phyloP scores from a whole-genome alignment of 257 asterid genomes.

The Dorcoceras hygrometricum region DNA sequence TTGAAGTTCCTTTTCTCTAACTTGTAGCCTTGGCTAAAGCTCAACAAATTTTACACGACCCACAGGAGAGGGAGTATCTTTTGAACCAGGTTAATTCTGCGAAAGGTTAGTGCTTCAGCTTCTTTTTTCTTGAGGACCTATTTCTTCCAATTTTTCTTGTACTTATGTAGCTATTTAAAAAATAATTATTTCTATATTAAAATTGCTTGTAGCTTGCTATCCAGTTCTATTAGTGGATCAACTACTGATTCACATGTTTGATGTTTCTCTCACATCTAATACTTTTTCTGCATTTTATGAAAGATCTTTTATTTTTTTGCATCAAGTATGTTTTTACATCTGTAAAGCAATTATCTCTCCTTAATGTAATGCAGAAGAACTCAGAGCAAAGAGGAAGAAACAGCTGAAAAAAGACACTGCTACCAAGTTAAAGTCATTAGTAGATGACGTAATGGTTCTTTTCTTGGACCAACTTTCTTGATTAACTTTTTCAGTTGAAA shows the following conservation, averaged over 20 bases:
- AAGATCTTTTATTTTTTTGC: too few species aligned
- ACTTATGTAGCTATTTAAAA: background rate
- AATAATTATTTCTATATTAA: background rate
- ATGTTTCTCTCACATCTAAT: background rate
- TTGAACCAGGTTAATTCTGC: constrained; percentile 86
- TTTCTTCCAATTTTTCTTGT: background rate
- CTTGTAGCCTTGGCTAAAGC: constrained; percentile 91
- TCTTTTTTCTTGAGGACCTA: background rate
- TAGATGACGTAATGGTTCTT: constrained; percentile 57
- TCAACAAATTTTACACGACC: constrained; percentile 81
- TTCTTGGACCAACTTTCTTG: constrained; percentile 7
- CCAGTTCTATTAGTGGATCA: too few species aligned
- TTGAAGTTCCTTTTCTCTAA: constrained; percentile 17
- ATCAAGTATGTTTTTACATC: too few species aligned
- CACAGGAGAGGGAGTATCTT: constrained; percentile 89
- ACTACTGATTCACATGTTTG: background rate
- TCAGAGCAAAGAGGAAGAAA: constrained; percentile 84
- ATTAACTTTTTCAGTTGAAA: constrained; percentile 7
- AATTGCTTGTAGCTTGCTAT: too few species aligned
- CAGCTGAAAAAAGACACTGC: constrained; percentile 87
- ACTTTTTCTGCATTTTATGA: background rate
- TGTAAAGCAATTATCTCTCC: constrained; percentile 18
- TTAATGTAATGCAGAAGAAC: constrained; percentile 69
- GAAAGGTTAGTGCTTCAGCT: constrained; percentile 53
- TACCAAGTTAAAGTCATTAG: constrained; percentile 72